phyloP scores from a whole-genome alignment of 257 asterid species.

The Nicotiana noctiflora region DNA sequence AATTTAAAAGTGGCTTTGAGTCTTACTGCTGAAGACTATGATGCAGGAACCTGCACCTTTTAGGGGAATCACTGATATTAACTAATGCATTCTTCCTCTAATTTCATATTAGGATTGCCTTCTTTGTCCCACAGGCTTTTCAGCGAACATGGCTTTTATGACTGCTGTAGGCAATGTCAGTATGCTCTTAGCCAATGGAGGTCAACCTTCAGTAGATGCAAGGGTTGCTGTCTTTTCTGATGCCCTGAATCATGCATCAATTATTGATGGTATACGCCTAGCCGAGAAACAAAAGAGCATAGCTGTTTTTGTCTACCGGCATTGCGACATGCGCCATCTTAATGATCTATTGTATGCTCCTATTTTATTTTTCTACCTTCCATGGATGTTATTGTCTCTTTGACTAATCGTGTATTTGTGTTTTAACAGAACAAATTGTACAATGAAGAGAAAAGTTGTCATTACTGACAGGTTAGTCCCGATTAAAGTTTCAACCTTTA shows the following conservation, averaged over 20 bases:
- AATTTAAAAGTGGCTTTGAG: not conserved
- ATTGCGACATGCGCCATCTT: conserved; percentile 87
- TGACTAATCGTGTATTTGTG: conserved; percentile 12
- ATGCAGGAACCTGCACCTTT: not conserved
- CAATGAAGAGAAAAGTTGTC: conserved; percentile 85
- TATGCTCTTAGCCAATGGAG: conserved; percentile 47
- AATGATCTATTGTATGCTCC: conserved; percentile 62
- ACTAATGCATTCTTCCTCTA: conserved; percentile 40
- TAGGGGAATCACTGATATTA: conserved; percentile 6
- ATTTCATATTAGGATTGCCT: conserved; percentile 91
- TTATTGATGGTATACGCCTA: conserved; percentile 93
- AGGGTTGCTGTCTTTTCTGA: conserved; percentile 86
- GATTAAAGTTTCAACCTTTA: not conserved
- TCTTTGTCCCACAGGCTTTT: conserved; percentile 99
- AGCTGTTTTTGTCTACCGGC: conserved; percentile 65
- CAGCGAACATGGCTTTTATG: conserved; percentile 98
- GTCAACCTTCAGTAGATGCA: conserved; percentile 44
- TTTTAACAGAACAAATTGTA: conserved; percentile 72
- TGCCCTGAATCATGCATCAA: conserved; percentile 93
- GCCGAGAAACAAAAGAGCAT: conserved; percentile 77
- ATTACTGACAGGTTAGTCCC: conserved; percentile 83
- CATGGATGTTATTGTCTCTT: not conserved
- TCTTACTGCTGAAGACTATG: not conserved
- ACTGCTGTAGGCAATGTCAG: conserved; percentile 71
- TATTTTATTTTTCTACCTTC: conserved; percentile 1